Base-by-base conservation (phyloP, 2,329 filamentous ascomycete genomes). In the Tolypocladium ovalisporum region DNA sequence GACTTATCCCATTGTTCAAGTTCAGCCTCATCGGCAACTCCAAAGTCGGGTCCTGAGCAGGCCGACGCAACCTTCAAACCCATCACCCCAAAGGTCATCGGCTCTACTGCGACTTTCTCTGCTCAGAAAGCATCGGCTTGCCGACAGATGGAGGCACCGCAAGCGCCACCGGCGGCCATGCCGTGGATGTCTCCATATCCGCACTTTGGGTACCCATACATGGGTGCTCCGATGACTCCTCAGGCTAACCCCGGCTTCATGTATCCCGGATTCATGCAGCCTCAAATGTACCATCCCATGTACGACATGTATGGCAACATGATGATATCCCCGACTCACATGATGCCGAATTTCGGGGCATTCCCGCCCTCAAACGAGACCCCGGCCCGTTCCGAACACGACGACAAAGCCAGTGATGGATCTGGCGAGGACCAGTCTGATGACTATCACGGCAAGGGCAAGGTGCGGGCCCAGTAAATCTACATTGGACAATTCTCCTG, bases 181-280 rank as follows among this genome's bases (percentile, higher is more conserved):
- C 53, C 60, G 19, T 64, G 63, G 62, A 55, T 63, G 54, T 56
- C 58, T 39, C 49, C 59, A n/a, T 65, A 62, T 40, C 40, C 54
- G 2, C 57, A 49, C 1, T 62, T 55, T 22, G 56, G 54, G 6
- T 63, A 60, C 32, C 61, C 60, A 7, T 62, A 63, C 55, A 57
- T 61, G 58, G 56, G 52, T 37, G 51, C 56, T 24, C 61, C 63
- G 1, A 62, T 65, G 56, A 64, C 60, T 9, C 63, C 63, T 40
- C 62, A 65, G 24, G 51, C 57, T 17, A 62, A 52, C 7, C 59
- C 59, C 9, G 60, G 57, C 19, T 22, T 64, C 10, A 56, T 66
- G 52, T 67, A 65, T 53, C 52, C 60, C 24, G 58, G 59, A n/a
- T 67, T 64, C 53, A 60, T 61, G 59, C 62, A 60, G 10, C 56